Base-by-base conservation (phyloP, 352 stramenopile species). In the Globisporangium spinosum region DNA sequence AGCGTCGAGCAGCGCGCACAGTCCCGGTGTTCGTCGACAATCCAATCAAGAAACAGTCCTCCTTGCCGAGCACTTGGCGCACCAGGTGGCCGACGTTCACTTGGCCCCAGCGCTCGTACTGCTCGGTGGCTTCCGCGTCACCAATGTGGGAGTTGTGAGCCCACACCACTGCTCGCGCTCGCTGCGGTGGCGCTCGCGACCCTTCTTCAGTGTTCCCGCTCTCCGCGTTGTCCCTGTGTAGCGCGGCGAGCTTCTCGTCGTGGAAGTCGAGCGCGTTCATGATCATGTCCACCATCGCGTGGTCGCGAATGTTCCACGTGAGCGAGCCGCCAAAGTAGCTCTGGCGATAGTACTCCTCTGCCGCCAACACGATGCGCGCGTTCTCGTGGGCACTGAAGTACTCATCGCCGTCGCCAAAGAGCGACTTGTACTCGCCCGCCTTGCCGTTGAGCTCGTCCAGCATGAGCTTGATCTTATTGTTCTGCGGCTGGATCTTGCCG, bases 371-470 rank as follows among this genome's bases (percentile, higher is more conserved):
- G 22, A 77, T 57, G n/a, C 72, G 70, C 17, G 70, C 70, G 43
- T 80, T 77, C 55, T 80, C 70, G 38, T 77, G 65, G n/a, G 74
- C 74, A 58, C 64, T 78, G 40, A 78, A 78, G 5, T 69, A 78
- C 57, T 78, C 69, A 27, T 78, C 72, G 29, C 69, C 69, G 53
- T 78, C 69, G 15, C 72, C 69, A 68, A 78, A 78, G 10, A 78
- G 25, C 35, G 67, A 67, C 40, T 80, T 77, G 57, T 73, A 74
- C 51, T 80, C 65, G 25, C n/a, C 58, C 22, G 60, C 64, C 12
- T 72, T 68, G 25, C 49, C 38, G 12, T 77, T 25, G 17, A 80
- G 68, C 17, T 77, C 70, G 20, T 67, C 34, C 17, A 76, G 58
- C 72, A 77, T 80, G 45, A 69, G 60, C 17, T 61, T 22, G 51